A percentile compares a stretch with the other conserved stretches of the same genome.
These are phyloP conservation scores for Gypsophila paniculata DNA, from an alignment of 179 eudicot genomes.

Conservation along the genomic window DNA sequence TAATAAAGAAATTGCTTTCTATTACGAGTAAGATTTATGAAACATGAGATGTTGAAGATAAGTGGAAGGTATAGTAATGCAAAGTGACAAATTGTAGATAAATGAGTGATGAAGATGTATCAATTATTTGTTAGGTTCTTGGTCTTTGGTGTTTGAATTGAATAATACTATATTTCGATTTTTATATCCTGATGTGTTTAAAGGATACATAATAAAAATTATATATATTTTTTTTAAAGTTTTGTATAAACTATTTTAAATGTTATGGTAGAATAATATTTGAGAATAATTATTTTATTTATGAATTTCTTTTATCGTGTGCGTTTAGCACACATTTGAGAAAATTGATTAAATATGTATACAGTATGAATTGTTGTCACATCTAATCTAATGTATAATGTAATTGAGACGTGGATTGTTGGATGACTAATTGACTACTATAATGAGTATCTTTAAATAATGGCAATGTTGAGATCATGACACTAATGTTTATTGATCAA, in stretches of 20 bases:
- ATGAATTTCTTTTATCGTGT: no score
- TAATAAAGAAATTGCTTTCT: neutral
- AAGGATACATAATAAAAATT: no score
- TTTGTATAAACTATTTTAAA: no score
- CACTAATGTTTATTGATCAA: neutral
- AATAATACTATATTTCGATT: no score
- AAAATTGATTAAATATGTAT: neutral
- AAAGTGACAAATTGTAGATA: neutral
- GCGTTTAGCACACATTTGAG: no score
- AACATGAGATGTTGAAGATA: neutral
- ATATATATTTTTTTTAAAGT: no score
- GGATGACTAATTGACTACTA: neutral
- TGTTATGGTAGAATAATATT: no score
- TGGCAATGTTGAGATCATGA: neutral
- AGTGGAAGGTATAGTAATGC: neutral
- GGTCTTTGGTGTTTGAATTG: neutral
- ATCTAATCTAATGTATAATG: neutral
- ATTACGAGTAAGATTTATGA: no score
- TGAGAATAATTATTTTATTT: no score
- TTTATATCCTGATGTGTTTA: no score
- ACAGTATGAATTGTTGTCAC: conserved; percentile 7
- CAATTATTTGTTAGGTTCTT: neutral
- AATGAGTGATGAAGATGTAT: neutral
- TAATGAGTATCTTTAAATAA: neutral
- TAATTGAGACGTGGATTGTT: neutral